Conservation (phyloP, 768 basidiomycete species). For the Lactarius hatsudake region DNA sequence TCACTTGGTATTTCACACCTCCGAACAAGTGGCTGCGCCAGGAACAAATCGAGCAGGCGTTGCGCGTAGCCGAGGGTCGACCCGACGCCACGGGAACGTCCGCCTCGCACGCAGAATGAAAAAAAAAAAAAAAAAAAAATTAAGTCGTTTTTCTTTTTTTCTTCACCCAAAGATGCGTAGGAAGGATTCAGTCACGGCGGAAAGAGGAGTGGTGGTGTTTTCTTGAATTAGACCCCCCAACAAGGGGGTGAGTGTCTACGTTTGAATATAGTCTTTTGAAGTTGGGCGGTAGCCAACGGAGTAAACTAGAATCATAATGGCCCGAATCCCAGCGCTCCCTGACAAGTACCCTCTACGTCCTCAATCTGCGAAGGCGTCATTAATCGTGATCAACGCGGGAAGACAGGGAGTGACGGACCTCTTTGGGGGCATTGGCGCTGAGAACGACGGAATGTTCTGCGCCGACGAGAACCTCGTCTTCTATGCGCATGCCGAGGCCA, state of each 20-base stretch:
- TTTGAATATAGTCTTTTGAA: neutral
- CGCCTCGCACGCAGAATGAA: neutral
- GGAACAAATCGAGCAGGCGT: constrained; percentile 54
- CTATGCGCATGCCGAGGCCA: constrained; percentile 89
- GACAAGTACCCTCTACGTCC: constrained; percentile 80
- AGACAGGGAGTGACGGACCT: constrained; percentile 45
- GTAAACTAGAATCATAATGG: constrained; percentile 37
- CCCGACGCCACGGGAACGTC: neutral
- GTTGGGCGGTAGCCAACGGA: neutral
- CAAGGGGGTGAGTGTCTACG: neutral
- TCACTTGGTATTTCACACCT: constrained; percentile 78
- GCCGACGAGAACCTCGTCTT: constrained; percentile 79
- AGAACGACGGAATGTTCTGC: constrained; percentile 60
- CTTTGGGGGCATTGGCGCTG: constrained; percentile 75
- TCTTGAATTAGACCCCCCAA: constrained; percentile 6
- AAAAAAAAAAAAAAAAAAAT: too few relatives aligned
- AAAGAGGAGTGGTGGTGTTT: neutral
- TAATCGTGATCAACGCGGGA: neutral
- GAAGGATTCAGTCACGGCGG: neutral
- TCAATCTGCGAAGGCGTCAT: constrained; percentile 42
- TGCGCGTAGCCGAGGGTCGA: constrained; percentile 33
- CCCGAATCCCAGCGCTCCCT: constrained; percentile 64
- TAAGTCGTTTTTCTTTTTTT: neutral
- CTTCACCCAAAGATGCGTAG: neutral
- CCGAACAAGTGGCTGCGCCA: constrained; percentile 76